phyloP scores from a whole-genome alignment of 73 alveolate species.

The Paramecium tetraurelia region DNA sequence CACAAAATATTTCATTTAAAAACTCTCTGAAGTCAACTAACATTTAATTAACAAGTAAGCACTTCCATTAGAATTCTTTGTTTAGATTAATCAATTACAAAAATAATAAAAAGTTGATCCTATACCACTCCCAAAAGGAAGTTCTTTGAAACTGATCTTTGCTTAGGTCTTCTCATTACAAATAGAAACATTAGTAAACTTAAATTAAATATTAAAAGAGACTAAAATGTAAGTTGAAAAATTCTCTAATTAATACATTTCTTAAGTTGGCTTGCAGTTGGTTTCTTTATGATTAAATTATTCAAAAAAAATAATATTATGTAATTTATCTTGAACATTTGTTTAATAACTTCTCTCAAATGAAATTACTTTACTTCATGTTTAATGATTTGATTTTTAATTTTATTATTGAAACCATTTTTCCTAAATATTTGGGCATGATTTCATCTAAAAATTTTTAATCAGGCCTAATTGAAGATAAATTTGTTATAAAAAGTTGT shows the following conservation, averaged over 20 bases:
- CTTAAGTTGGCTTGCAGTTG: not conserved
- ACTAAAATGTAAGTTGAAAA: not conserved
- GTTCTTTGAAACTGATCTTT: not conserved
- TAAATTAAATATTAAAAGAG: not conserved
- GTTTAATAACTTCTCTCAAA: not conserved
- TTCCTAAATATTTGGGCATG: too few relatives aligned
- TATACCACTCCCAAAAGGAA: not conserved
- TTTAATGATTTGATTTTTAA: not conserved
- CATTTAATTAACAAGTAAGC: not conserved
- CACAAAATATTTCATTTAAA: not conserved
- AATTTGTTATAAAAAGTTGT: too few relatives aligned
- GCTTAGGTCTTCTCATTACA: not conserved
- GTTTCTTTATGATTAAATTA: not conserved
- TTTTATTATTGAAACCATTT: too few relatives aligned
- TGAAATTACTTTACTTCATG: too few relatives aligned
- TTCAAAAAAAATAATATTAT: not conserved
- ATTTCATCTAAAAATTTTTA: too few relatives aligned
- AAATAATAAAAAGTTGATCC: not conserved
- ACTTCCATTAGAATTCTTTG: not conserved
- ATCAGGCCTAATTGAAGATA: too few relatives aligned
- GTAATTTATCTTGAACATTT: not conserved
- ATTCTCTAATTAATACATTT: not conserved
- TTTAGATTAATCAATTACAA: not conserved
- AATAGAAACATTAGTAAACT: not conserved
- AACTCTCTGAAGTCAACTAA: not conserved